phyloP scores from a whole-genome alignment of 2,329 filamentous ascomycete species.

The Cadophora luteo-olivacea region DNA sequence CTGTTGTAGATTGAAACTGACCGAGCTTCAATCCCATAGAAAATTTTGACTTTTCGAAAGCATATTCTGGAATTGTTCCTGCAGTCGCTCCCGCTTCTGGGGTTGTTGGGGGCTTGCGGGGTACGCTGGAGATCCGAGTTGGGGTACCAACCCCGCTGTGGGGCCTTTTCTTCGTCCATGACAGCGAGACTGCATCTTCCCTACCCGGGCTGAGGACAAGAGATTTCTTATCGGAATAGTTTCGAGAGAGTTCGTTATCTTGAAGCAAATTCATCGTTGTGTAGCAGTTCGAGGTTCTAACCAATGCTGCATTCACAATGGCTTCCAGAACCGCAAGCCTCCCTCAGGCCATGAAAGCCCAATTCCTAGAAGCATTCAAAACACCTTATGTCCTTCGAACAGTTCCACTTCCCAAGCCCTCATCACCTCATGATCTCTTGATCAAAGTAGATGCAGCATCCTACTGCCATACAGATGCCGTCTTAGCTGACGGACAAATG shows the following conservation, averaged over 20 bases:
- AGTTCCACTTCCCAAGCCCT: conserved; percentile 46
- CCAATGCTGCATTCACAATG: conserved; percentile 3
- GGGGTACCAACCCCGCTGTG: conserved; percentile 10
- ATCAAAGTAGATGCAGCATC: conserved; percentile 54
- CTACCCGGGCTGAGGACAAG: background rate
- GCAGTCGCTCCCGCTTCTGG: background rate
- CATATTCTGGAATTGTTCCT: background rate
- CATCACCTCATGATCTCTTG: conserved; percentile 48
- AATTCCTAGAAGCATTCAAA: conserved; percentile 51
- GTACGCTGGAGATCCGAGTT: background rate
- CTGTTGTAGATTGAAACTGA: background rate
- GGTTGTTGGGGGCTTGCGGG: background rate
- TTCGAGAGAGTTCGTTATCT: background rate
- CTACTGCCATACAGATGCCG: conserved; percentile 41
- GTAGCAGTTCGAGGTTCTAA: background rate
- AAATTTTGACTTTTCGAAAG: background rate
- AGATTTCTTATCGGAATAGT: background rate
- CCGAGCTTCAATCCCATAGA: background rate
- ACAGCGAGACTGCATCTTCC: background rate
- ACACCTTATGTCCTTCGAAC: conserved; percentile 48
- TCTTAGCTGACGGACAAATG: conserved; percentile 22
- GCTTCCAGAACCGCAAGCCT: conserved; percentile 1
- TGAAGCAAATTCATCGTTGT: background rate
- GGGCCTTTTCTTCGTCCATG: background rate
- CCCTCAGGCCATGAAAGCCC: conserved; percentile 47